Conservation (phyloP, 106 monocot species). For the Gastrodia elata region DNA sequence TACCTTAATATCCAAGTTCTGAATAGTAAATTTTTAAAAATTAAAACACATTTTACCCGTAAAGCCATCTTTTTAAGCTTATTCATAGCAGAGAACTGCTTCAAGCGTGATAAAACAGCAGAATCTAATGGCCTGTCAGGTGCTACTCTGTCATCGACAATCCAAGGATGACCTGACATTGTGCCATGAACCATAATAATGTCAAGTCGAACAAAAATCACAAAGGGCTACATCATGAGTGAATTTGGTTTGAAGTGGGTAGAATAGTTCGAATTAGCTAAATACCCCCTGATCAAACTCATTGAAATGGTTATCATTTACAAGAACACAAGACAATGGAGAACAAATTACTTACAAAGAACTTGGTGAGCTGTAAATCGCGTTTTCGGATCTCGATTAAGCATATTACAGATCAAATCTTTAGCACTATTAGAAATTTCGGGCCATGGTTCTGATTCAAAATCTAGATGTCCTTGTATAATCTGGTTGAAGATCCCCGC, state of each 20-base stretch:
- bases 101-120: slow-evolving; percentile 84
- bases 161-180: slow-evolving; percentile 77
- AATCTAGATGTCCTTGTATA: slow-evolving; percentile 66
- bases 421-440: slow-evolving; percentile 79
- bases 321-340: not conserved
- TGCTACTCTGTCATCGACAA: slow-evolving; percentile 75
- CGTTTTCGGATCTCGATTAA: slow-evolving; percentile 54
- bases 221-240: too few species aligned
- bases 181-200: slow-evolving; percentile 5
- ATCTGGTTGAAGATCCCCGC: slow-evolving; percentile 79
- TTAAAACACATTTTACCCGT: slow-evolving; percentile 31
- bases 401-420: slow-evolving; percentile 81
- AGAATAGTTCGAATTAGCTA: too few species aligned
- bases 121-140: slow-evolving; percentile 86
- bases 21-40: slow-evolving; percentile 3
- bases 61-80: slow-evolving; percentile 97
- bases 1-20: too few species aligned
- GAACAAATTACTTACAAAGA: slow-evolving; percentile 52
- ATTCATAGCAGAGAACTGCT: slow-evolving; percentile 96
- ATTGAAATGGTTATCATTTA: not conserved
- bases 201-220: not conserved
- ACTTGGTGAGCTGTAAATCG: slow-evolving; percentile 84
- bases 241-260: too few species aligned
- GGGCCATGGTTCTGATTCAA: slow-evolving; percentile 93
- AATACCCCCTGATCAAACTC: not conserved